Evolutionary conservation across 2,329 filamentous ascomycete genomes (phyloP), one percentile per base, ranked within the genome.

Genomic region (Claviceps sp.): DNA sequence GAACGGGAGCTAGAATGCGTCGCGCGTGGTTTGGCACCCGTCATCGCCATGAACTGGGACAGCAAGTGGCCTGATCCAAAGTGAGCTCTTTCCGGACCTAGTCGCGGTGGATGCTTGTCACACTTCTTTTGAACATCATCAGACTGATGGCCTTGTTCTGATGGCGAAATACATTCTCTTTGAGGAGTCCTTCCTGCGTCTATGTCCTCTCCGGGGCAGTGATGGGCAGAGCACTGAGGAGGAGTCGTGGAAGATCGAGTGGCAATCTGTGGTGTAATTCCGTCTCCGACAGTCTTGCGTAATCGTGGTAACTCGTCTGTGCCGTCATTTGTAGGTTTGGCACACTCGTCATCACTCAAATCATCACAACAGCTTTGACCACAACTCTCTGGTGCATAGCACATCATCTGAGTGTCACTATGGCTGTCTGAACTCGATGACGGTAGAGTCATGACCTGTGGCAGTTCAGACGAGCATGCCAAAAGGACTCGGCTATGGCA

Each of bases 1-100:
- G 38, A 22, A 14, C 22, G 9, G 14, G 41, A 46, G 11, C 5
- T 34, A 22, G 34, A 14, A 40, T 30, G 20, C 37, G 18, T 40
- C 24, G 13, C 6, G 16, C 47, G 22, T 34, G 18, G 16, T n/a
- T 18, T 40, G 7, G 43, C 43, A 13, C 51, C 51, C 41, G 40
- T 49, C 51, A 55, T 51, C n/a, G 41, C 45, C 53, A 55, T 55
- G 9, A 53, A 55, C 9, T 26, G 44, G 20, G 45, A 53, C 18
- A 55, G 20, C 16, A 55, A 41, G n/a, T 45, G 37, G 5, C 41
- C 40, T 30, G 53, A 30, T n/a, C 30, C 37, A 47, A 43, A 43
- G 18, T 47, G 24, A 5, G 42, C 13, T 11, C 13, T 49, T 22
- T 22, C 42, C 18, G 5, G 18, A 2, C n/a, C 24, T 37, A n/a